A percentile compares a stretch with the other conserved stretches of the same genome.
phyloP scores from a whole-genome alignment of 202 grass and related monocot species.

The Cymbopogon flexuosus region DNA sequence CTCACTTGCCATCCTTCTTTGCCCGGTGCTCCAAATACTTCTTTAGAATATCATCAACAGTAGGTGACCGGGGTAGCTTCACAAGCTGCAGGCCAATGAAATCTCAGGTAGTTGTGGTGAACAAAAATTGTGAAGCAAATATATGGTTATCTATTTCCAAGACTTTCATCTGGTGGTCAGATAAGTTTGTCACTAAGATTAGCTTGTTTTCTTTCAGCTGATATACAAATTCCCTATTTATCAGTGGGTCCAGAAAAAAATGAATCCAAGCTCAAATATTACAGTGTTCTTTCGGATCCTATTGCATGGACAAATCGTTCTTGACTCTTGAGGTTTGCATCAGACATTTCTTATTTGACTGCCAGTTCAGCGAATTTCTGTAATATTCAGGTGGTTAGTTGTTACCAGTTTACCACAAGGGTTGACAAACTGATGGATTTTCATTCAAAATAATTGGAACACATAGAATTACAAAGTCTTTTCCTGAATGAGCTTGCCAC shows the following conservation, averaged over 20 bases:
- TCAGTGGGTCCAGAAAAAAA: neutral
- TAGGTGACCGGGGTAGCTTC: conserved; percentile 82
- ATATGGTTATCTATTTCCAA: neutral
- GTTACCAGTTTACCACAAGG: neutral
- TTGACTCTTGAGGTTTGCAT: neutral
- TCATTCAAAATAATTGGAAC: neutral
- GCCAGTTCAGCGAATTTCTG: neutral
- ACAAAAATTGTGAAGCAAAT: neutral
- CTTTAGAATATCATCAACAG: conserved; percentile 85
- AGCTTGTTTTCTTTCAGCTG: neutral
- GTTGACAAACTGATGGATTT: neutral
- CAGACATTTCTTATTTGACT: neutral
- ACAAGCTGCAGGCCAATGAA: conserved; percentile 65
- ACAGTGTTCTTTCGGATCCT: neutral
- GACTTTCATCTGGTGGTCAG: neutral
- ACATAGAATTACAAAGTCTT: neutral
- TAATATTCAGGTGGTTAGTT: neutral
- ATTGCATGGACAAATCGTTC: neutral
- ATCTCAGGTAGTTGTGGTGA: conserved; percentile 15
- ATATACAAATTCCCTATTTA: neutral
- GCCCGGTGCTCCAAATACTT: conserved; percentile 79
- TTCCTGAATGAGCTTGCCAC: neutral
- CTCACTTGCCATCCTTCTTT: conserved; percentile 93
- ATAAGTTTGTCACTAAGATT: neutral
- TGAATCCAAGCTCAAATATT: neutral